Evolutionary conservation across 768 basidiomycete species (phyloP).

Genomic region (Suillus paluster): DNA sequence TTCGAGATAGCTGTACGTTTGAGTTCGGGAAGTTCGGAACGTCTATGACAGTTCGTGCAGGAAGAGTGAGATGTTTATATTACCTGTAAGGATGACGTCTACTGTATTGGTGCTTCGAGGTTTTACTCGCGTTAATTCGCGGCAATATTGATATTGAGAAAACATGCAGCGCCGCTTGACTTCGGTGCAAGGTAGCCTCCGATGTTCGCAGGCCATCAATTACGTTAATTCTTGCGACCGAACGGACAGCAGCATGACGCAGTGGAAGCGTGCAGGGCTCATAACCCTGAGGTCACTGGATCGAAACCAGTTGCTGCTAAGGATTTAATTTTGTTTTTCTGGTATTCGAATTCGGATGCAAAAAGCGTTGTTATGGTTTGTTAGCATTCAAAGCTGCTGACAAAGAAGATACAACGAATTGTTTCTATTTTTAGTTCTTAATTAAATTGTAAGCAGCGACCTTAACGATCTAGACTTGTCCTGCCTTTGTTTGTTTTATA

Average conservation of each 20-base stretch:
- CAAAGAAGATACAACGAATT: background rate
- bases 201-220: background rate
- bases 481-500: background rate
- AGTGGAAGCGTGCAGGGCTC: slow-evolving; percentile 33
- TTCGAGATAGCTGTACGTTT: background rate
- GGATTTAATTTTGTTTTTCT: background rate
- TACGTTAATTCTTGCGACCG: accelerated
- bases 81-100: background rate
- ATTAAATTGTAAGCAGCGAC: too few species aligned
- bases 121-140: background rate
- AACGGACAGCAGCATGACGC: slow-evolving; percentile 29
- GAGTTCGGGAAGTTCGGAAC: background rate
- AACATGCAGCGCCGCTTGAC: background rate
- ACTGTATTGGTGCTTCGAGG: background rate
- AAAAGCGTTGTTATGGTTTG: slow-evolving; percentile 12
- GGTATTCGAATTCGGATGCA: background rate
- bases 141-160: background rate
- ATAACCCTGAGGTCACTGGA: slow-evolving; percentile 37
- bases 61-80: background rate
- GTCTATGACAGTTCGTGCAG: too few species aligned
- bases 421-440: background rate
- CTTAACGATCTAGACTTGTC: too few species aligned
- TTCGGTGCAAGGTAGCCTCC: background rate
- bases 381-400: slow-evolving; percentile 7
- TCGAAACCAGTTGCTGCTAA: slow-evolving; percentile 37